Base-by-base conservation (phyloP, 169 alveolate species). In the Plasmodium gaboni region DNA sequence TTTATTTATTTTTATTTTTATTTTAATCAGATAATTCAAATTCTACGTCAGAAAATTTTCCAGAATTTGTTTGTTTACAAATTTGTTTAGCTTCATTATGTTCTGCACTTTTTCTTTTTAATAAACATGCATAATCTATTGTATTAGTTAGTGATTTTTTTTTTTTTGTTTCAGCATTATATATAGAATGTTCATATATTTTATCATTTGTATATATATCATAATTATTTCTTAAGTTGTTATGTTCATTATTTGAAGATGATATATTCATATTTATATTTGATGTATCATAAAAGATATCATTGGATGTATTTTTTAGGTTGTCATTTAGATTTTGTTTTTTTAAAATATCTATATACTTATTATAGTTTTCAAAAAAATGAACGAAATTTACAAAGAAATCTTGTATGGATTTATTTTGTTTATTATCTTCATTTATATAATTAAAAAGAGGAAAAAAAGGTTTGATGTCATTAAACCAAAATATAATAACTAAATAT, bases 381-480 rank as follows among this genome's bases (percentile, higher is more conserved):
- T n/a, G 68, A 50, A 32, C 64, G 6, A 86, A 59, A 60, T 86
- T 70, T 22, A 86, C 87, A 64, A 86, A 86, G 7, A 86, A 32
- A 71, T 86, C 92, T 13, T 70, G 48, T 44, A 87, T 69, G 53
- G 59, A 60, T 61, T 64, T 71, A 9, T 60, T 65, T 51, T 86
- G 70, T 65, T 51, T 69, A 19, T 42, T 61, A 32, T 32, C 44
- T 70, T 70, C 76, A 86, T 70, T 87, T 28, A 50, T 38, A 26
- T 86, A 70, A 71, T 87, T 86, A 70, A 86, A 86, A 64, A 86
- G 78, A 42, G 92, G 92, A 53, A 59, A 86, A 53, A 86, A 86
- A 12, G 92, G 92, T 73, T 57, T 86, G 26, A 86, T 46, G 19
- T 86, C 92, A 24, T 87, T 87, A 24, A 86, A 61, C 92, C 92